Evolutionary conservation across 139 green algal genomes (phyloP).

Genomic region (Chlamydomonas sphaeroides): DNA sequence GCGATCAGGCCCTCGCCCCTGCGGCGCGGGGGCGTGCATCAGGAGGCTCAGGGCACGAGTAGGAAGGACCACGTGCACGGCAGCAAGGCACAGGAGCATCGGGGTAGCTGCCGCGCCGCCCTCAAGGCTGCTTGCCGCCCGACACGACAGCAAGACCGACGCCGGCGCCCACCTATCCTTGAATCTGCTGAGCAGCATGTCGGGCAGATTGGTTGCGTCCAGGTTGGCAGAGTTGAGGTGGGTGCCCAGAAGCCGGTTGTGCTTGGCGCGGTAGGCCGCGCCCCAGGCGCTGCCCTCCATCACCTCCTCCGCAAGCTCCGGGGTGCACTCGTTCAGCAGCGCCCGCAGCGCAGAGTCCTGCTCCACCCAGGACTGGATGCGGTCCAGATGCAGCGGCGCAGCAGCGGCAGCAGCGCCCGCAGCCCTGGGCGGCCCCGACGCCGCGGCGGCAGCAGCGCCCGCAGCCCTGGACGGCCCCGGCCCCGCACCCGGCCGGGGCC

Average conservation of each 20-base stretch:
- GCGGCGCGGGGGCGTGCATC: too few relatives aligned
- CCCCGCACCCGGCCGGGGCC: too few relatives aligned
- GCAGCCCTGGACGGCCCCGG: not conserved
- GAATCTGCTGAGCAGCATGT: not conserved
- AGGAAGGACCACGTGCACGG: too few relatives aligned
- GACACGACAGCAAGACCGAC: too few relatives aligned
- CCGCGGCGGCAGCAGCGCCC: too few relatives aligned
- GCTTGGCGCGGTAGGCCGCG: not conserved
- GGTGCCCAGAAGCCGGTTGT: not conserved
- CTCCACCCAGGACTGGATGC: not conserved
- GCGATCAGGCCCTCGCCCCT: not conserved
- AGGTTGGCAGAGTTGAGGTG: not conserved
- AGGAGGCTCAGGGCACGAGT: too few relatives aligned
- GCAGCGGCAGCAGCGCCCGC: too few relatives aligned
- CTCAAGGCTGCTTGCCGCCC: too few relatives aligned
- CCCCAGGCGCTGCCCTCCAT: not conserved
- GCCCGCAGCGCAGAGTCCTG: not conserved
- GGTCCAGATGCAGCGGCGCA: not conserved
- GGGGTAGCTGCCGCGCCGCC: too few relatives aligned
- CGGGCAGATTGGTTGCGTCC: not conserved
- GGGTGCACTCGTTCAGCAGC: not conserved
- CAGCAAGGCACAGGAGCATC: too few relatives aligned
- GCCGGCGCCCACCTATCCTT: not conserved
- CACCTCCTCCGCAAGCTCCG: not conserved
- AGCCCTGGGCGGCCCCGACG: too few relatives aligned